Evolutionary conservation across 2,329 filamentous ascomycete genomes (phyloP).

Genomic region (Xylariales sp.): DNA sequence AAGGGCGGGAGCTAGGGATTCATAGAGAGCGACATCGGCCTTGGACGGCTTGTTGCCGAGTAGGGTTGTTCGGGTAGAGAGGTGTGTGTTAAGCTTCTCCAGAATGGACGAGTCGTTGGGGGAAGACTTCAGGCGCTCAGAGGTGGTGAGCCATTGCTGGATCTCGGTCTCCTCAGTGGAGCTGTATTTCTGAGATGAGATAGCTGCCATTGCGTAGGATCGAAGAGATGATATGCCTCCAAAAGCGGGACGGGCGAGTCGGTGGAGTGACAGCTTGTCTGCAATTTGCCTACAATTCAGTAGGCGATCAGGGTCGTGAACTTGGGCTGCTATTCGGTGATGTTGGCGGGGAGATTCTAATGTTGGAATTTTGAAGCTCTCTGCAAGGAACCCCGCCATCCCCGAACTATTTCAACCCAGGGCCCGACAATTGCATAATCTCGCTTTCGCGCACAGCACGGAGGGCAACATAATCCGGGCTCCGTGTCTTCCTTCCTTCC

Average conservation of each 20-base stretch:
- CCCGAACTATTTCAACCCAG: too few species aligned
- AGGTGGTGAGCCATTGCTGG: conserved; percentile 80
- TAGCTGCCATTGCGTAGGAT: conserved; percentile 58
- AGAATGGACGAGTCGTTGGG: conserved; percentile 65
- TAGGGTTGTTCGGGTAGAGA: conserved; percentile 82
- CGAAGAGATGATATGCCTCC: conserved; percentile 31
- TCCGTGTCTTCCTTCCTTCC: background rate
- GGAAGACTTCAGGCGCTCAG: conserved; percentile 61
- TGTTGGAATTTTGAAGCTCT: background rate
- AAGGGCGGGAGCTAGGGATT: conserved; percentile 70
- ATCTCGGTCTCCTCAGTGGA: conserved; percentile 80
- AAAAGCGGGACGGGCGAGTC: conserved; percentile 29
- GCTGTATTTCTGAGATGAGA: conserved; percentile 66
- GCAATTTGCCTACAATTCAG: conserved; percentile 6
- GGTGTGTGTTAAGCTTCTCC: conserved; percentile 76
- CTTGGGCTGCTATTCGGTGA: background rate
- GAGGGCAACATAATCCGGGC: background rate
- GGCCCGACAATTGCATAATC: too few species aligned
- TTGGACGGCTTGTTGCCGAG: conserved; percentile 85
- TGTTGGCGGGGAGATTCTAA: conserved; percentile 3
- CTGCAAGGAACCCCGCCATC: background rate
- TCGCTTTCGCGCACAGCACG: background rate
- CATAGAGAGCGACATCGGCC: conserved; percentile 81
- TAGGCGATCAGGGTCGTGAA: background rate
- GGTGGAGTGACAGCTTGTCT: conserved; percentile 33